Evolutionary conservation across 1,284 basidiomycete species (phyloP).

Genomic region (Malassezia vespertilionis): DNA sequence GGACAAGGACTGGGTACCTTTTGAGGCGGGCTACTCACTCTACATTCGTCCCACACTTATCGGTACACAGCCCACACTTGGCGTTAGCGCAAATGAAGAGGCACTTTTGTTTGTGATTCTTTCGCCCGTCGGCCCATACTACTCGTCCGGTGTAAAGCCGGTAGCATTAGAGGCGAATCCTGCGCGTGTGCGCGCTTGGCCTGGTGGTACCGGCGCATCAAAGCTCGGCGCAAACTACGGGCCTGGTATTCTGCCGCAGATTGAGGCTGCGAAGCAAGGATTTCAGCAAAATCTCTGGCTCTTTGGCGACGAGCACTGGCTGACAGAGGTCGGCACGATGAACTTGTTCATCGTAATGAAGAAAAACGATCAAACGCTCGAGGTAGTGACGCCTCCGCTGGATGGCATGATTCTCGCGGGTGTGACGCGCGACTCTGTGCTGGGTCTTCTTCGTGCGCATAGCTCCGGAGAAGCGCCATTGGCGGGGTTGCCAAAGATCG

Average conservation of each 20-base stretch:
- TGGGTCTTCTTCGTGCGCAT: slow-evolving; percentile 70
- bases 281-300: slow-evolving; percentile 95
- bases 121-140: slow-evolving; percentile 75
- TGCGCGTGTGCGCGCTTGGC: slow-evolving; percentile 57
- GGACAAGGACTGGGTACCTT: slow-evolving; percentile 87
- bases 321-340: slow-evolving; percentile 65
- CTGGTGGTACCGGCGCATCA: slow-evolving; percentile 41
- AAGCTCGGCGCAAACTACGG: slow-evolving; percentile 47
- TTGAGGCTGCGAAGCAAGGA: slow-evolving; percentile 67
- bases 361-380: slow-evolving; percentile 56
- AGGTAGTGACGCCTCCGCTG: slow-evolving; percentile 59
- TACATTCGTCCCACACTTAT: slow-evolving; percentile 79
- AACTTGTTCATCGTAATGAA: slow-evolving; percentile 83
- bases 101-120: slow-evolving; percentile 90
- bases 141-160: slow-evolving; percentile 88
- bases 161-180: slow-evolving; percentile 83
- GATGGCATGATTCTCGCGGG: slow-evolving; percentile 93
- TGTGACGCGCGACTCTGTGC: slow-evolving; percentile 75
- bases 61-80: slow-evolving; percentile 76
- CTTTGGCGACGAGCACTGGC: slow-evolving; percentile 51
- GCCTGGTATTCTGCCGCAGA: slow-evolving; percentile 56
- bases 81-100: slow-evolving; percentile 74
- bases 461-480: slow-evolving; percentile 52
- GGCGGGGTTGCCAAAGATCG: slow-evolving; percentile 49
- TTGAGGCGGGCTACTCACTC: slow-evolving; percentile 74